A percentile compares a stretch with the other conserved stretches of the same genome.
Evolutionary conservation across 129 eudicot species (phyloP).

Genomic region (carrot (Daucus carota)): DH1_v3.0 NC_030382.2:43524001-43524500

Average conservation of each 20-base stretch:
- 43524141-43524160: background rate
- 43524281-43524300: background rate
- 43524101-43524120: slow-evolving; percentile 69
- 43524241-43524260: background rate
- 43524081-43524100: slow-evolving; percentile 86
- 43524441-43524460: background rate
- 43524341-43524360: background rate
- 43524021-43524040: slow-evolving; percentile 95
- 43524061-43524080: slow-evolving; percentile 75
- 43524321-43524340: background rate
- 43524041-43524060: slow-evolving; percentile 89
- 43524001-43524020: slow-evolving; percentile 78
- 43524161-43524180: background rate
- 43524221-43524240: background rate
- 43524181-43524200: too few species aligned
- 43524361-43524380: background rate
- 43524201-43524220: too few species aligned
- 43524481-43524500: background rate
- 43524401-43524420: background rate
- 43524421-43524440: background rate
- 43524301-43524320: background rate
- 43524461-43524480: background rate
- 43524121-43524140: background rate
- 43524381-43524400: background rate
- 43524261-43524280: background rate